These are phyloP conservation scores for Colletotrichum spaethianum DNA, from an alignment of 2,329 filamentous ascomycete genomes.

Conservation along the genomic window DNA sequence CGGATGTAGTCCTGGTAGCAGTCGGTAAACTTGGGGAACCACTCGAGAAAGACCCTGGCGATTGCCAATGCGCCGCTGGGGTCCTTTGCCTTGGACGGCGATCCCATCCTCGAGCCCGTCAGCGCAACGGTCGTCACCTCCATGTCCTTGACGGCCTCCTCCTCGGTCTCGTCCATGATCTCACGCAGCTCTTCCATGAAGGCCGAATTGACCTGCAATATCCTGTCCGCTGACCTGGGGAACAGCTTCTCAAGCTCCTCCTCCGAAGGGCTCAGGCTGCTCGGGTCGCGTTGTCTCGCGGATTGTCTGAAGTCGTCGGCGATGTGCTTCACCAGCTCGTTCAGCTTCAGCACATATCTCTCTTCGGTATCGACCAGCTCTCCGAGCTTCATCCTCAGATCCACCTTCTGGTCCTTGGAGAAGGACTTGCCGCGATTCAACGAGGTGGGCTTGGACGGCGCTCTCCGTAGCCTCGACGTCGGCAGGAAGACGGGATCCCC, in stretches of 20 bases:
- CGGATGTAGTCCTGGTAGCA: conserved; percentile 95
- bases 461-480: conserved; percentile 85
- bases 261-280: conserved; percentile 79
- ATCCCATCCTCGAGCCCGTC: conserved; percentile 60
- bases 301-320: conserved; percentile 84
- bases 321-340: conserved; percentile 85
- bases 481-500: conserved; percentile 90
- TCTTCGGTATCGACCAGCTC: conserved; percentile 96
- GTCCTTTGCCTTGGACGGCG: conserved; percentile 70
- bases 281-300: conserved; percentile 69
- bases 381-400: conserved; percentile 87
- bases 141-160: conserved; percentile 83
- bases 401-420: conserved; percentile 84
- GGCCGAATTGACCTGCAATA: conserved; percentile 83
- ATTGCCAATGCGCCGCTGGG: conserved; percentile 84
- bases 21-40: conserved; percentile 93
- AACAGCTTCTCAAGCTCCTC: conserved; percentile 84
- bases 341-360: conserved; percentile 90
- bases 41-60: conserved; percentile 86
- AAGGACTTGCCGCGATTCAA: conserved; percentile 85
- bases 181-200: conserved; percentile 84
- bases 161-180: conserved; percentile 86
- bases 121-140: conserved; percentile 66
- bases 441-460: conserved; percentile 87
- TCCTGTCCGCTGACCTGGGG: conserved; percentile 83